Base-by-base conservation (phyloP, 1,284 basidiomycete species). In the Butyriboletus appendiculatus region DNA sequence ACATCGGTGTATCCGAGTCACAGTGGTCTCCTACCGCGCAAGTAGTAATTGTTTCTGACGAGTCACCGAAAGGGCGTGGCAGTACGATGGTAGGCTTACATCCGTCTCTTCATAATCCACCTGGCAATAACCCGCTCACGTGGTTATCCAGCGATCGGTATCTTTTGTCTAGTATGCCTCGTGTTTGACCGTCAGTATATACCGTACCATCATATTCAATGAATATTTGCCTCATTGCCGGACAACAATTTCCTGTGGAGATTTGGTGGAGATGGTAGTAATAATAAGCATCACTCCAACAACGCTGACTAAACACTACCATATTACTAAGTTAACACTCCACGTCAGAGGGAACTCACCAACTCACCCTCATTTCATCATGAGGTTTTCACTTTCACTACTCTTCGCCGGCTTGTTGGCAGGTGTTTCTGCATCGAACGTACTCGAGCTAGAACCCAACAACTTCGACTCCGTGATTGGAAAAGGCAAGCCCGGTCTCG, bases 401-500 rank as follows among this genome's bases (percentile, higher is more conserved):
- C 73, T 89, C 58, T 73, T 81, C 14, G 76, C 83, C 26, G 74
- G 82, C 22, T 64, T 90, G 16, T 67, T 86, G 59, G 78, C 81
- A 32, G 74, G 79, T 46, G 88, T 77, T 39, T 70, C 68, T 58
- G 92, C 87, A 30, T 92, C 86, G n/a, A 92, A 92, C 63, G 93
- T 94, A 47, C 60, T 94, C 49, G 93, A 94, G 16, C 84, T 96
- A 45, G 81, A 71, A 45, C 77, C 87, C 1, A 76, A 80, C 57
- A 94, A 89, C 75, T 96, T 94, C 71, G 88, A 94, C 68, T 61
- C 75, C 40, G 72, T 85, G 50, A 74, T 94, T 67, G 94, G 91
- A 38, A 72, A 87, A 58, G 90, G 88, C 56, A 92, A 85, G 69
- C 85, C 89, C 50, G 92, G 88, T 61, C 79, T 95, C 40, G 91